Evolutionary conservation across 176 grass and related monocot species (phyloP), one percentile per base, ranked within the genome.

Genomic region (Oryza nivara): DNA sequence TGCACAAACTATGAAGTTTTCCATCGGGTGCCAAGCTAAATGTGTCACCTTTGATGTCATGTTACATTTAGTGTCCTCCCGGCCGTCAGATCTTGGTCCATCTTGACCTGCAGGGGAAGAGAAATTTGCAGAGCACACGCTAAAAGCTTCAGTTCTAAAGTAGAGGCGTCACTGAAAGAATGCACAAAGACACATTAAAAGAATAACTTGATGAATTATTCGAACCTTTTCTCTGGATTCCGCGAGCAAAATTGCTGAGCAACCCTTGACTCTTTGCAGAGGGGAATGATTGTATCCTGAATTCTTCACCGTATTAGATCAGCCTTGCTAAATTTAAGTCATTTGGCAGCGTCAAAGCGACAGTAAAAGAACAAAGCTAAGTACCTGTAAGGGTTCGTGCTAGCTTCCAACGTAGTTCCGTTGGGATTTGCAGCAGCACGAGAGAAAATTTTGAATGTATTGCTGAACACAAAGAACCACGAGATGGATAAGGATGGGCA

Each of bases 341-440:
- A 34, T 56, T 22, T 58, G 22, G 26, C 35, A 32, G 11, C 45
- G 20, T 12, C 9, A 14, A 58, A 13, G 38, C 20, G 65, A 71
- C 22, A 5, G 14, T 4, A 48, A 9, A n/a, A 60, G 16, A 34
- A 19, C 41, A 65, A 20, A 38, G 30, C 30, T 32, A 32, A 32
- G 16, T 86, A 91, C 94, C 91, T 96, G 75, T 85, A 93, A 82
- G 91, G 94, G 19, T 89, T 91, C 77, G 83, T 73, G 82, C 88
- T 96, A 1, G 91, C 91, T 89, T 96, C 91, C 70, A 96, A 85
- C 48, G 91, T 91, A 48, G 65, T 83, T 16, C 72, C 74, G 26
- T 85, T 85, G 0, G 45, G 82, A 16, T 75, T 77, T 11, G 82
- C 84, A 83, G 85, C 32, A 74, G 22, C n/a, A 28, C 75, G 76